Conservation (phyloP, 2,329 filamentous ascomycete genomes). For the Teratosphaeria zuluensis region DNA sequence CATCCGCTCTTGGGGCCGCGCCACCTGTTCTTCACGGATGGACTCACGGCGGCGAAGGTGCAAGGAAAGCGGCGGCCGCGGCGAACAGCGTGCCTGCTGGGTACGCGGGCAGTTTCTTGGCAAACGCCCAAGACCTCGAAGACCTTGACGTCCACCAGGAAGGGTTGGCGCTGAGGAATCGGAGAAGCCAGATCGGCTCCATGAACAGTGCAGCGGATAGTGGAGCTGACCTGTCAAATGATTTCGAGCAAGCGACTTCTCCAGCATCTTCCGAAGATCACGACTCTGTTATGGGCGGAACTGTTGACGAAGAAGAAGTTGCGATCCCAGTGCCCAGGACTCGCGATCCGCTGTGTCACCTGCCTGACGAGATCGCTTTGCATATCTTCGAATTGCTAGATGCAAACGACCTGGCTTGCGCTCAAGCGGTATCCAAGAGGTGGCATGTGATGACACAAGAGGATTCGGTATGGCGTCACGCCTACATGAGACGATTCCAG, state of each 20-base stretch:
- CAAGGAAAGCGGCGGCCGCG: conserved; percentile 21
- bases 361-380: conserved; percentile 51
- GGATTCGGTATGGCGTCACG: conserved; percentile 51
- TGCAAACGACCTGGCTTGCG: conserved; percentile 43
- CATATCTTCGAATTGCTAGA: conserved; percentile 53
- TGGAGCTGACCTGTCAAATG: conserved; percentile 24
- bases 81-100: conserved; percentile 6
- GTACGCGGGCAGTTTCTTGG: background rate
- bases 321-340: background rate
- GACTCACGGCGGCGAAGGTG: conserved; percentile 20
- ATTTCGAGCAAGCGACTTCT: background rate
- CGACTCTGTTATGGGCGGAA: background rate
- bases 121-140: background rate
- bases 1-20: background rate
- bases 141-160: background rate
- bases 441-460: conserved; percentile 50
- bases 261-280: background rate
- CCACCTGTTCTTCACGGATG: background rate
- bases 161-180: conserved; percentile 7
- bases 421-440: conserved; percentile 46
- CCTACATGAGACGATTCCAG: conserved; percentile 49
- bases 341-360: background rate
- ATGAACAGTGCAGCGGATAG: conserved; percentile 27
- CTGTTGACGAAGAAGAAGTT: background rate
- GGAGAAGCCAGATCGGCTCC: conserved; percentile 19